Percentiles rank a stretch among this genome's conserved stretches.
Evolutionary conservation across 108 stramenopile species (phyloP).

Genomic region (Ochromonas danica): DNA sequence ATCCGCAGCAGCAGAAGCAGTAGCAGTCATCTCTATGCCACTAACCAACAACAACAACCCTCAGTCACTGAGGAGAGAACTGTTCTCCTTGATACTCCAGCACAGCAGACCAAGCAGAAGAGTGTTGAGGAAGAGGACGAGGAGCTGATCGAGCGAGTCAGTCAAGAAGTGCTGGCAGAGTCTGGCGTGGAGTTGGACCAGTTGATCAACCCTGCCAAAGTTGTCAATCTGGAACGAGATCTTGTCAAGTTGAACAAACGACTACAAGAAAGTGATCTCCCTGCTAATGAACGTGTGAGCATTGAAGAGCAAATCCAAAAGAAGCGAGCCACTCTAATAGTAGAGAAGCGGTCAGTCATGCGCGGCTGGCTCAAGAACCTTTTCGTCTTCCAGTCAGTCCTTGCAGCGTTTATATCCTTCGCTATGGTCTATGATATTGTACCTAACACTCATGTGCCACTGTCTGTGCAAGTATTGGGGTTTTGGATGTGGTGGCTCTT

Average conservation of each 20-base stretch:
- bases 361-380: conserved; percentile 90
- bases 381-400: conserved; percentile 81
- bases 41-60: too few relatives aligned
- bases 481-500: conserved; percentile 99
- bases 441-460: conserved; percentile 66
- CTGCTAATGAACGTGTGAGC: conserved; percentile 68
- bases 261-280: conserved; percentile 61
- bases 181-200: not conserved
- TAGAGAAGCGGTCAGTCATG: conserved; percentile 86
- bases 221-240: conserved; percentile 82
- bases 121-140: too few relatives aligned
- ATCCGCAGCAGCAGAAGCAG: too few relatives aligned
- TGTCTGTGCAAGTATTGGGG: conserved; percentile 80
- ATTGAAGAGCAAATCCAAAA: conserved; percentile 71
- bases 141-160: not conserved
- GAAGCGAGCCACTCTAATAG: conserved; percentile 72
- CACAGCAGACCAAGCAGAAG: too few relatives aligned
- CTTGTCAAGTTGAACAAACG: conserved; percentile 69
- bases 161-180: not conserved
- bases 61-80: too few relatives aligned
- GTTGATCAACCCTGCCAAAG: not conserved
- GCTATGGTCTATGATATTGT: conserved; percentile 69
- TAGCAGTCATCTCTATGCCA: too few relatives aligned
- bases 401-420: conserved; percentile 72
- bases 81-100: too few relatives aligned